Base-by-base conservation (phyloP, 148 eudicot species). In the Cornus kousa region DNA sequence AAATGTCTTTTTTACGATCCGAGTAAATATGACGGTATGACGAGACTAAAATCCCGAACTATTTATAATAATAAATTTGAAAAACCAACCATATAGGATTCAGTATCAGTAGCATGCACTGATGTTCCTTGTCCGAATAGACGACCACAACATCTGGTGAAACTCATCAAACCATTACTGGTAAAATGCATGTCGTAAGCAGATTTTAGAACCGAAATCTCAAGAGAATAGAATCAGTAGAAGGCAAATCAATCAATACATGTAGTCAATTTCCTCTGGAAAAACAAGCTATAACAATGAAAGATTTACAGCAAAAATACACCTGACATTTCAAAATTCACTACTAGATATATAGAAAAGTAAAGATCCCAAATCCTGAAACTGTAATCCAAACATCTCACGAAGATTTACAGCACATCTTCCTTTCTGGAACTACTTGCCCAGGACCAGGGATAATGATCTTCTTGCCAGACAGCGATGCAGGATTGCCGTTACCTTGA, bases 391-490 rank as follows among this genome's bases (percentile, higher is more conserved):
- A 50, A 64, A 35, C 74, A 11, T 46, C 66, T 81, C 53, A 83
- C 16, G 35, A 87, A 0, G 92, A 87, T 72, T 66, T 81, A 84
- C 95, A 91, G 73, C 95, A 91, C 88, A 84, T 79, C 43, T 76
- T 87, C 86, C 87, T 90, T 55, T 83, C 87, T 13, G 94, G 94
- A 80, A 87, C 85, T 28, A 79, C 85, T 80, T 89, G 97, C 20
- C 75, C 92, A 55, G 92, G 90, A 3, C 97, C 97, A 19, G 92
- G 94, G 68, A 92, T 78, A 16, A 90, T 14, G 62, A 92, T 90
- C 82, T 89, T 88, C 85, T 92, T 92, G 16, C 97, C 94, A 59
- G 89, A 76, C 72, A 86, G 72, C 10, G 92, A 73, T 22, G 84
- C 84, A 31, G 92, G 82, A 50, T 85, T 87, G 62, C 87, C 93